Evolutionary conservation across 352 stramenopile genomes (phyloP), one percentile per base, ranked within the genome.

Genomic region (Pythium pyrilobum): DNA sequence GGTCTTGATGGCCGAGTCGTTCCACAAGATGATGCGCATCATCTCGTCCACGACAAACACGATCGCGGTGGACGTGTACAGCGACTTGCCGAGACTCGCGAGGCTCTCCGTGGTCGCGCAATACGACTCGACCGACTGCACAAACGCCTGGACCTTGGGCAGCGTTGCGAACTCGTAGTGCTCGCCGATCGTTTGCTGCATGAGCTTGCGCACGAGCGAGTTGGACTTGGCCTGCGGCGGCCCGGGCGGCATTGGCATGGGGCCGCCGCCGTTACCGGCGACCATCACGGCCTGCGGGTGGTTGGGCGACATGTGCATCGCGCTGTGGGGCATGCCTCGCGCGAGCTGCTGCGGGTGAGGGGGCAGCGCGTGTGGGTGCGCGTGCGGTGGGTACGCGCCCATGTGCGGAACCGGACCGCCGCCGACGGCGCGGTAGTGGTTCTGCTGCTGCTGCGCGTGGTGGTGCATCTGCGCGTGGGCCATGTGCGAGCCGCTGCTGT

Each of bases 11-110:
- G 83, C 83, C 33, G 68, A 71, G 50, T 93, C 83, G 49, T 93
- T 93, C 83, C 83, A 93, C 15, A 93, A 57, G 31, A 93, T 93
- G 20, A 93, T 84, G 47, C 83, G 83, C 81, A 91, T 89, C 34
- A 72, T 66, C 40, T 91, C 82, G 48, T 93, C 83, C 32, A 93
- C 72, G 28, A 91, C 83, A 67, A 93, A 92, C 23, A 92, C 80
- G 31, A 92, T 55, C 2, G 79, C 68, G 7, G 71, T 66, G 1
- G 78, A 89, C 59, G 78, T 86, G 59, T 93, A 93, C 2, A 93
- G 68, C 33, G 80, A 90, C 51, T 93, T 93, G 34, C 83, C 83
- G 21, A 93, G 64, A 58, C 81, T 90, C 27, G 77, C 74, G 32
- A 93, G 67, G 44, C 78, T 92, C 68, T 91, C 81, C 24, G 74